Conservation (phyloP, 2,329 filamentous ascomycete species). For the Drechslerella dactyloides region DNA sequence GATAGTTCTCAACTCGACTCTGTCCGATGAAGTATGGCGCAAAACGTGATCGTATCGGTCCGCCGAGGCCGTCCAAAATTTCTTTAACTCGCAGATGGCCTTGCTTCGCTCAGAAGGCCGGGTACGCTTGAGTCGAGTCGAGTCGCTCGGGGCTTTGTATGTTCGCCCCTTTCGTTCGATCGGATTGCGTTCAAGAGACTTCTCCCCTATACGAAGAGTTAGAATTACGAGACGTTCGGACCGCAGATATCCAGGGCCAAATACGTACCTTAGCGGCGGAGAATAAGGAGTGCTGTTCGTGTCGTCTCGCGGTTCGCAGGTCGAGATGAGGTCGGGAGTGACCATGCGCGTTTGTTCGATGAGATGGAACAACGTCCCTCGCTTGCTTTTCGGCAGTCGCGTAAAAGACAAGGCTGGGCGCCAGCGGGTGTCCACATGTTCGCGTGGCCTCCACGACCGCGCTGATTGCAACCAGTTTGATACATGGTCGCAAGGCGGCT, state of each 20-base stretch:
- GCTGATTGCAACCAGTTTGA: background rate
- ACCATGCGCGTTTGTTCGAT: slow-evolving; percentile 14
- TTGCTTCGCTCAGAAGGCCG: background rate
- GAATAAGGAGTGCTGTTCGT: background rate
- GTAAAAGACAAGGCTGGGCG: slow-evolving; percentile 47
- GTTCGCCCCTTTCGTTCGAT: slow-evolving; percentile 2
- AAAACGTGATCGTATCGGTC: background rate
- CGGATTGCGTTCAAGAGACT: background rate
- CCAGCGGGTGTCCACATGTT: slow-evolving; percentile 2
- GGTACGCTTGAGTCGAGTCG: background rate
- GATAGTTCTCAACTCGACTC: background rate
- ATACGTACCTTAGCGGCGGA: background rate
- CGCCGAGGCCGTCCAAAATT: background rate
- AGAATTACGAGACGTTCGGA: background rate
- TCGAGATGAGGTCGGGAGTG: slow-evolving; percentile 4
- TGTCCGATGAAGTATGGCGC: too few species aligned
- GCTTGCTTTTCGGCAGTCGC: slow-evolving; percentile 16
- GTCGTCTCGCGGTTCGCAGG: background rate
- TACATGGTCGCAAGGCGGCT: background rate
- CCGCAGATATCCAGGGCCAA: background rate
- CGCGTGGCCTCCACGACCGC: background rate
- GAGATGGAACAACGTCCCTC: background rate
- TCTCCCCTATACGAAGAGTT: background rate
- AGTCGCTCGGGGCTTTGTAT: background rate
- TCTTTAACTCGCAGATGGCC: background rate